These are phyloP conservation scores for Metarhizium anisopliae DNA, from an alignment of 2,329 filamentous ascomycete genomes.

Conservation along the genomic window DNA sequence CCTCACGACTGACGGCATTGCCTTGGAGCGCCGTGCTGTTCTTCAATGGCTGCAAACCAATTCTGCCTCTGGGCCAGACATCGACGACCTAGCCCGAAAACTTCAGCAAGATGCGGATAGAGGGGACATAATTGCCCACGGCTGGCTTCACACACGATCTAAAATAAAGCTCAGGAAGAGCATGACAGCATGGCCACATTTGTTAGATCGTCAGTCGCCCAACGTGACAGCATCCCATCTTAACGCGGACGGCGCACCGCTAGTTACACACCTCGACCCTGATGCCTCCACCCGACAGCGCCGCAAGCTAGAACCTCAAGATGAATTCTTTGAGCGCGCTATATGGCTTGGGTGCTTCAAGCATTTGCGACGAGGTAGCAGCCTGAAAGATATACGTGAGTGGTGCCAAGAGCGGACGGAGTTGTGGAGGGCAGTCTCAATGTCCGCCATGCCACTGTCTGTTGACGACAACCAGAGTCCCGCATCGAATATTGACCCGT, in stretches of 20 bases:
- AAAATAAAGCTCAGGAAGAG: slow-evolving; percentile 87
- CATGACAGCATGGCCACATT: slow-evolving; percentile 56
- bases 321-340: slow-evolving; percentile 80
- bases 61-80: slow-evolving; percentile 59
- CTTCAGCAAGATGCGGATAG: slow-evolving; percentile 68
- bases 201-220: slow-evolving; percentile 53
- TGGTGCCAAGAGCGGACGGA: slow-evolving; percentile 85
- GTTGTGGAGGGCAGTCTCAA: slow-evolving; percentile 77
- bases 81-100: slow-evolving; percentile 68
- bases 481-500: slow-evolving; percentile 23
- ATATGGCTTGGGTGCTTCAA: slow-evolving; percentile 95
- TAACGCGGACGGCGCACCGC: slow-evolving; percentile 50
- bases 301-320: slow-evolving; percentile 67
- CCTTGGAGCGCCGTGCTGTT: slow-evolving; percentile 69
- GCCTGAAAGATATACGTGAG: slow-evolving; percentile 63
- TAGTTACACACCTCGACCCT: slow-evolving; percentile 85
- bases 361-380: slow-evolving; percentile 77
- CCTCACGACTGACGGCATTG: slow-evolving; percentile 60
- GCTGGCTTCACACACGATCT: slow-evolving; percentile 86
- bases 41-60: slow-evolving; percentile 81
- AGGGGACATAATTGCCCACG: slow-evolving; percentile 74
- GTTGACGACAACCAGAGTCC: slow-evolving; percentile 31
- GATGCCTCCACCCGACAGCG: slow-evolving; percentile 78
- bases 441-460: slow-evolving; percentile 62
- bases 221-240: slow-evolving; percentile 46